Percentiles rank a stretch among this genome's conserved stretches.
Conservation (phyloP, 768 basidiomycete species). For the Tricholoma hemisulphureum region DNA sequence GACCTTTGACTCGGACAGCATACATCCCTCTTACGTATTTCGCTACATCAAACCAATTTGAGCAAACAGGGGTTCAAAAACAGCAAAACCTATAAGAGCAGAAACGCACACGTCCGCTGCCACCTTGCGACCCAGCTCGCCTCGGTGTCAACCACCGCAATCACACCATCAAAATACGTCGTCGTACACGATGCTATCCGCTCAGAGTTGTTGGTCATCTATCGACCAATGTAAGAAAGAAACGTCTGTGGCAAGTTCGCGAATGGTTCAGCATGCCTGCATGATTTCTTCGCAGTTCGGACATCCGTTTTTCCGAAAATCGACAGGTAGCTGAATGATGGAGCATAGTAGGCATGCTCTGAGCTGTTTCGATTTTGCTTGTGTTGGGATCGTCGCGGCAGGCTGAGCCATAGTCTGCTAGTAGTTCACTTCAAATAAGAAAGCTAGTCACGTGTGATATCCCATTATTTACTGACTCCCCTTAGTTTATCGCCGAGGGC, state of each 20-base stretch:
- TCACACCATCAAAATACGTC: conserved; percentile 88
- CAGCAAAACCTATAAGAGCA: neutral
- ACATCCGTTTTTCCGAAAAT: conserved; percentile 85
- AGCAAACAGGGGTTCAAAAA: neutral
- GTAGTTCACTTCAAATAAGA: no score
- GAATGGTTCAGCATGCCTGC: conserved; percentile 55
- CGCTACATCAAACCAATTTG: conserved; percentile 44
- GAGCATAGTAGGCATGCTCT: conserved; percentile 95
- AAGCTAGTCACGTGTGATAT: conserved; percentile 2
- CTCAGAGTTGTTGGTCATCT: conserved; percentile 90
- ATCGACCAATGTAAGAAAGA: neutral
- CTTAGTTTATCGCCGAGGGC: neutral
- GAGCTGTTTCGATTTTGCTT: conserved; percentile 68
- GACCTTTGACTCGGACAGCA: conserved; percentile 84
- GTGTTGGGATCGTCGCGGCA: conserved; percentile 46
- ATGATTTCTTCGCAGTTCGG: conserved; percentile 97
- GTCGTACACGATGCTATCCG: conserved; percentile 86
- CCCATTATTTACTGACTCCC: neutral
- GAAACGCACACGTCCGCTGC: conserved; percentile 85
- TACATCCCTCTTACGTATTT: conserved; percentile 92
- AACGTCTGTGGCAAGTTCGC: neutral
- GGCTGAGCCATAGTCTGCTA: conserved; percentile 10
- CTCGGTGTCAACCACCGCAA: conserved; percentile 82
- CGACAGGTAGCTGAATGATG: conserved; percentile 76
- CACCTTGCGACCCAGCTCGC: conserved; percentile 95